A percentile compares a stretch with the other conserved stretches of the same genome.
These are phyloP conservation scores for Tuber microsphaerosporum DNA, from an alignment of 495 filamentous ascomycete genomes.

Conservation along the genomic window DNA sequence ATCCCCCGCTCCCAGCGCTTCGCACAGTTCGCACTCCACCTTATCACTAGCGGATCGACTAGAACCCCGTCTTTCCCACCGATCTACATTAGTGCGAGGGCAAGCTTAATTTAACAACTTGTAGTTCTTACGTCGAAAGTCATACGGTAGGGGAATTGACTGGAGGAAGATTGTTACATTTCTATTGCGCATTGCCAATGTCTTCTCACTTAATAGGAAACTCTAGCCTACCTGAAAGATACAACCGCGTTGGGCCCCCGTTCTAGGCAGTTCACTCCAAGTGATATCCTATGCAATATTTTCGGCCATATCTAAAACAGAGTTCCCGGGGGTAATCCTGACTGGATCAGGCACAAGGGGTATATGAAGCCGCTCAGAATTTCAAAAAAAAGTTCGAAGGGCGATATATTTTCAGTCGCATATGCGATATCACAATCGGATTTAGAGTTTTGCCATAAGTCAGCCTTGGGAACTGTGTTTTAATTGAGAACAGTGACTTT, in stretches of 20 bases:
- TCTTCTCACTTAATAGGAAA: neutral
- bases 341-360: neutral
- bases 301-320: neutral
- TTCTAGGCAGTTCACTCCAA: neutral
- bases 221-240: neutral
- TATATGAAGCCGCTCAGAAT: neutral
- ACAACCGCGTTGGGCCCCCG: neutral
- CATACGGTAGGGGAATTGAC: neutral
- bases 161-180: neutral
- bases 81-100: neutral
- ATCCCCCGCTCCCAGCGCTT: neutral
- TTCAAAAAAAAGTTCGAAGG: neutral
- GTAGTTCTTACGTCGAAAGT: neutral
- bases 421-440: neutral
- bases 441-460: neutral
- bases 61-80: neutral
- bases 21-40: neutral
- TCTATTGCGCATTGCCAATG: neutral
- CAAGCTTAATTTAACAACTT: too few species aligned
- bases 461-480: neutral
- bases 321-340: neutral
- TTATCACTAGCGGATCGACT: neutral
- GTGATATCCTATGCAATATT: neutral
- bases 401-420: neutral
- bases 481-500: neutral